Conservation (phyloP, 2,329 filamentous ascomycete species). For the Fusarium xyrophilum region DNA sequence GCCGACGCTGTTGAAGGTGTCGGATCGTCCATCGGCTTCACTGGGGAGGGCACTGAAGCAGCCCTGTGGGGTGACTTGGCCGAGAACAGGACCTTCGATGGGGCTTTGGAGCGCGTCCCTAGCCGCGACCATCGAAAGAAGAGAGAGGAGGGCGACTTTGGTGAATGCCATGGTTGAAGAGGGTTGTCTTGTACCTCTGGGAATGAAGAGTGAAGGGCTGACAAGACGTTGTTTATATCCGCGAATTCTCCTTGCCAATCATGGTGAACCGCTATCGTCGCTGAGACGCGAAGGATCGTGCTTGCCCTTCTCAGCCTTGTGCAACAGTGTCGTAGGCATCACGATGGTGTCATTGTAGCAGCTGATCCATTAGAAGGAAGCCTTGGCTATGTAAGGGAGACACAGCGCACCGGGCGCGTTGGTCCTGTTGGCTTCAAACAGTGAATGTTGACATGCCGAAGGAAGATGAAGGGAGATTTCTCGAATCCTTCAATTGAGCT, state of each 20-base stretch:
- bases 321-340: neutral
- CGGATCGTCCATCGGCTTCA: neutral
- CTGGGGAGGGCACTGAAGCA: constrained; percentile 23
- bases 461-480: neutral
- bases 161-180: neutral
- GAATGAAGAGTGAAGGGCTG: no score
- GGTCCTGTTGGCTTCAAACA: neutral
- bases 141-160: neutral
- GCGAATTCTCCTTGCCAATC: neutral
- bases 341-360: neutral
- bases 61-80: constrained; percentile 15
- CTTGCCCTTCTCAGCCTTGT: neutral
- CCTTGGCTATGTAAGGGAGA: neutral
- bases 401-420: neutral
- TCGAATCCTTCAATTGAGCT: neutral
- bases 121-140: neutral
- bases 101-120: constrained; percentile 47
- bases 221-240: constrained; percentile 1
- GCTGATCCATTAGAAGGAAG: neutral
- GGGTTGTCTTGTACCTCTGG: neutral
- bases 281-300: constrained; percentile 14
- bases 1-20: neutral
- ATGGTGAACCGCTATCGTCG: neutral
- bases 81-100: neutral
- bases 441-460: rapidly evolving